Conservation (phyloP, 1,284 basidiomycete genomes). For the Puccinia brachypodii region DNA sequence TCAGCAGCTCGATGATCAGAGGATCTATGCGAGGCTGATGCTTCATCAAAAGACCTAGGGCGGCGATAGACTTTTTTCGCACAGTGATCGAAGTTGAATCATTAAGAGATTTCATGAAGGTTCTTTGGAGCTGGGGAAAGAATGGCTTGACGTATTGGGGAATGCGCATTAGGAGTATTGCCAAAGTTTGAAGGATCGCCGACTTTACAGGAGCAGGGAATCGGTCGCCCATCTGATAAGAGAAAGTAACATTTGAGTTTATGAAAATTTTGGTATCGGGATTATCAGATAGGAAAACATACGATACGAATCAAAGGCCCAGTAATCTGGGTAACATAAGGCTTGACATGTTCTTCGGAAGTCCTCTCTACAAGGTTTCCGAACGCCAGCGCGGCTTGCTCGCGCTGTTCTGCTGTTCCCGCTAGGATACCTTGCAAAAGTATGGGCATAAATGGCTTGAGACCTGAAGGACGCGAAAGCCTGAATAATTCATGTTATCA, state of each 20-base stretch:
- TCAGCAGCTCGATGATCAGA: slow-evolving; percentile 34
- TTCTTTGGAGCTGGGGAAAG: slow-evolving; percentile 95
- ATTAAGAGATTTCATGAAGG: slow-evolving; percentile 89
- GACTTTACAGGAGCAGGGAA: slow-evolving; percentile 88
- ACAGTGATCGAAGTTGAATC: slow-evolving; percentile 78
- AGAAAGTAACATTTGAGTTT: not conserved
- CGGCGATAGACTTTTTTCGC: slow-evolving; percentile 76
- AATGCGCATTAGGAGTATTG: slow-evolving; percentile 74
- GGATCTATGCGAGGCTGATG: slow-evolving; percentile 78
- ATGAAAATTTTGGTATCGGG: not conserved
- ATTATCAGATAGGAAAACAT: slow-evolving; percentile 1
- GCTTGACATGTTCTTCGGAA: slow-evolving; percentile 83
- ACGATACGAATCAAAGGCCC: slow-evolving; percentile 74
- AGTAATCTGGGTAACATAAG: slow-evolving; percentile 93
- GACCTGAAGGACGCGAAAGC: slow-evolving; percentile 83
- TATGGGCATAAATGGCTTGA: slow-evolving; percentile 70
- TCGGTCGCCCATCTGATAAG: slow-evolving; percentile 51
- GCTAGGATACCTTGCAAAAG: slow-evolving; percentile 51
- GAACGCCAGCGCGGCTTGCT: slow-evolving; percentile 91
- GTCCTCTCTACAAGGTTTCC: slow-evolving; percentile 91
- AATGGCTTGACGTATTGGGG: slow-evolving; percentile 92
- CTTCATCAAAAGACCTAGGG: slow-evolving; percentile 87
- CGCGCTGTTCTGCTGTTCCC: slow-evolving; percentile 63
- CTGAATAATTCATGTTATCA: slow-evolving; percentile 61
- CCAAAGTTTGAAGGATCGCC: slow-evolving; percentile 78